phyloP scores from a whole-genome alignment of 177 flowering plant genomes.

The Vitis hybrid region DNA sequence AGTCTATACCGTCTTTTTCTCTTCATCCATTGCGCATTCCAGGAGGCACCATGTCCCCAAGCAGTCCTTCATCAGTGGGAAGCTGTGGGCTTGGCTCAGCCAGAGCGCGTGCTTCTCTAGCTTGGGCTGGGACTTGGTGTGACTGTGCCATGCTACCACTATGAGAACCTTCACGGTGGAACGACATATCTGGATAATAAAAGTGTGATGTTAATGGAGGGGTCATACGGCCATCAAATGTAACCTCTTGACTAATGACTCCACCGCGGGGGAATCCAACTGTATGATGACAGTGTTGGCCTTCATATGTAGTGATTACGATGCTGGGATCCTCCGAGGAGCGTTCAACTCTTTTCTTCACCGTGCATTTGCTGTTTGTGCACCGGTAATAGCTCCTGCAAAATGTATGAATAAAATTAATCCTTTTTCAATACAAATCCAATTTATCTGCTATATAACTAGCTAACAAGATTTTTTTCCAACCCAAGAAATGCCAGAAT shows the following conservation, averaged over 20 bases:
- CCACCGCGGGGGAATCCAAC: slow-evolving; percentile 57
- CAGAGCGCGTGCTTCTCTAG: slow-evolving; percentile 11
- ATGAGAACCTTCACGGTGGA: slow-evolving; percentile 17
- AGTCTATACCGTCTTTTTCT: not conserved
- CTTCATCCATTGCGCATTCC: slow-evolving; percentile 45
- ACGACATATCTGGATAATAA: slow-evolving; percentile 31
- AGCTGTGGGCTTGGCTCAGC: slow-evolving; percentile 13
- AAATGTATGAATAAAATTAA: not conserved
- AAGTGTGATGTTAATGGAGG: slow-evolving; percentile 24
- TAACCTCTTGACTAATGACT: slow-evolving; percentile 27
- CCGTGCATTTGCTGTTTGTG: slow-evolving; percentile 83
- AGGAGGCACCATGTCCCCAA: slow-evolving; percentile 70
- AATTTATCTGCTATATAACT: not conserved
- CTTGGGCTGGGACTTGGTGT: slow-evolving; percentile 12
- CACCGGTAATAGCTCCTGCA: slow-evolving; percentile 91
- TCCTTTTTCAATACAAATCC: not conserved
- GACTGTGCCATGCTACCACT: slow-evolving; percentile 10
- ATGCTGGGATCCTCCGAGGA: slow-evolving; percentile 65
- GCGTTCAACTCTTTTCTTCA: slow-evolving; percentile 89
- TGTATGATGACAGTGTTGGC: slow-evolving; percentile 86
- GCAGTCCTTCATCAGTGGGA: slow-evolving; percentile 53
- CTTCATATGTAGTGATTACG: slow-evolving; percentile 93
- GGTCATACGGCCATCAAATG: slow-evolving; percentile 28
- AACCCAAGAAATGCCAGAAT: too few relatives aligned
- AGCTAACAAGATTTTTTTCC: not conserved